These are phyloP conservation scores for Stephania japonica DNA, from an alignment of 164 flowering plant species.

Conservation along the genomic window DNA sequence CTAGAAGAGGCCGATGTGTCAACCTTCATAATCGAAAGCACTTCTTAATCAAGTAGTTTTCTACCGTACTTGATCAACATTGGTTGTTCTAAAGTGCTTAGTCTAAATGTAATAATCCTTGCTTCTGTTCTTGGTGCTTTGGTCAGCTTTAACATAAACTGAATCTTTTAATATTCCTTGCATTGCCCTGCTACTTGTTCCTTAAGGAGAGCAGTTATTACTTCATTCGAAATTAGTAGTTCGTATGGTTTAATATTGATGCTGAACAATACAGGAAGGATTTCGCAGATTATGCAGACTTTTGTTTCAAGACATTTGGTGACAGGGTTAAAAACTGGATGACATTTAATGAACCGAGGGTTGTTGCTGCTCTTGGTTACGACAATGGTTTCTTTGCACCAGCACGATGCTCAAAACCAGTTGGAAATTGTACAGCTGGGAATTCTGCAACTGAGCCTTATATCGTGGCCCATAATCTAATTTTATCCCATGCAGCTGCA, in stretches of 20 bases:
- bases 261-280: slow-evolving; percentile 38
- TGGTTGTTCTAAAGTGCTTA: no score
- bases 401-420: slow-evolving; percentile 55
- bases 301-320: slow-evolving; percentile 70
- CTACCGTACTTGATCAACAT: no score
- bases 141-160: not conserved
- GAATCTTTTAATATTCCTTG: not conserved
- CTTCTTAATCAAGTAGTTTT: no score
- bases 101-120: no score
- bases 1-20: no score
- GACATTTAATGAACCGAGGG: slow-evolving; percentile 73
- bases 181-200: not conserved
- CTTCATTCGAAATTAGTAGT: not conserved
- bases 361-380: slow-evolving; percentile 70
- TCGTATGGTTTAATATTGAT: not conserved
- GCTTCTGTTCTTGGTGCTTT: not conserved
- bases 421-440: slow-evolving; percentile 60
- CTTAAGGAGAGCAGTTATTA: not conserved
- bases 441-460: slow-evolving; percentile 74
- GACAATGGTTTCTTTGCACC: slow-evolving; percentile 66
- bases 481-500: slow-evolving; percentile 59
- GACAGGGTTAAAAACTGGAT: slow-evolving; percentile 81
- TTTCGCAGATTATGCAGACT: slow-evolving; percentile 61
- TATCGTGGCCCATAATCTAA: slow-evolving; percentile 59
- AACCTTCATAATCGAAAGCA: no score